Evolutionary conservation across 2,329 filamentous ascomycete genomes (phyloP), one percentile per base, ranked within the genome.

Genomic region (Podosphaera xanthii): DNA sequence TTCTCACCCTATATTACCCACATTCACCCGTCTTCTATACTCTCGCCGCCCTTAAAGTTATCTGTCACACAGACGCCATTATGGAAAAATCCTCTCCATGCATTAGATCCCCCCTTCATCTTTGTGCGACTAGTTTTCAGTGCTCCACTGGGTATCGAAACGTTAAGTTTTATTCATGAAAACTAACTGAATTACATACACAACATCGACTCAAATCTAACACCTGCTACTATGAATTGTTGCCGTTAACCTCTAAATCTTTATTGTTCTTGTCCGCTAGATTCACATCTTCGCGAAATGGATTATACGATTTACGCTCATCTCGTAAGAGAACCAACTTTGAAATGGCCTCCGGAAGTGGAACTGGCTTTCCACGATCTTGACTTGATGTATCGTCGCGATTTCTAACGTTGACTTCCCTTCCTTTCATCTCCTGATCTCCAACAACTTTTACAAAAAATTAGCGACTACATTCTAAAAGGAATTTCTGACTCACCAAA

Each of bases 381-480:
- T 83, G 80, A 58, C 76, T 79, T 59, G 75, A 76, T 57, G 78
- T 78, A 69, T 83, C 79, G 65, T 82, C 80, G 64, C 80, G 75
- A 72, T 81, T 81, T 60, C 80, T 77, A 61, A 83, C 77, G 68
- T 81, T 82, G 67, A 83, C 76, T 62, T 79, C 76, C 65, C 77
- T 73, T 58, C 76, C 77, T 63, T 77, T 74, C 71, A 75, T 76
- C 70, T 83, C 80, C 67, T 81, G 75, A 62, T 77, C 79, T 60
- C 80, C 80, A 62, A 83, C 79, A 60, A 83, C 79, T 78, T 62
- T 12, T 6, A 42, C 42, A 42, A 1, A 58, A n/a, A 1, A 30
- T 63, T 66, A 64, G 50, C 42, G 31, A 31, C 6, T 3, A 22
- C 31, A 55, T 3, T 35, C 12, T 38, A 46, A 36, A 44, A 48